phyloP scores from a whole-genome alignment of 2,329 filamentous ascomycete genomes.

The Colletotrichum tamarilloi region DNA sequence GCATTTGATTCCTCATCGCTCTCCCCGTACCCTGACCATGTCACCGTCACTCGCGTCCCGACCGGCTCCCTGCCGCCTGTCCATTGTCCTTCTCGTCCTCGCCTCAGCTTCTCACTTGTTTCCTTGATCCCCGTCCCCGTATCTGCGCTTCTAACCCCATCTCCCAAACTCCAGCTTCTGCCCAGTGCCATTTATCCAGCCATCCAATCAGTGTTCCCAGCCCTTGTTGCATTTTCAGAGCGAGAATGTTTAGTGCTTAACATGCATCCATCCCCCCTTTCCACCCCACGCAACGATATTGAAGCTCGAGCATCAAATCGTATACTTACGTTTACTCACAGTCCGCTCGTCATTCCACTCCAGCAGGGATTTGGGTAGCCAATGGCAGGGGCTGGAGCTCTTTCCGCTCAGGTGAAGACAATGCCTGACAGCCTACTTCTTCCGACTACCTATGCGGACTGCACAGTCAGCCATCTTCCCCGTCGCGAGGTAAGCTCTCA shows the following conservation, averaged over 20 bases:
- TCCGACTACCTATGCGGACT: not conserved
- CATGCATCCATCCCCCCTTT: not conserved
- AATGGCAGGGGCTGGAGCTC: not conserved
- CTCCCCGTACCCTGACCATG: slow-evolving; percentile 1
- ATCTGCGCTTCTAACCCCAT: not conserved
- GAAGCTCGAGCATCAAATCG: not conserved
- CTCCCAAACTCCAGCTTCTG: not conserved
- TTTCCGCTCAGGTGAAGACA: not conserved
- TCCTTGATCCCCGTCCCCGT: not conserved
- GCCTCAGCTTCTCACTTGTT: not conserved
- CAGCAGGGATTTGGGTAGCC: not conserved
- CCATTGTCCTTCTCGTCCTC: not conserved
- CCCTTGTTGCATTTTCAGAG: not conserved
- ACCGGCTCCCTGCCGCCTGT: not conserved
- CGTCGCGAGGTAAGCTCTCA: not conserved
- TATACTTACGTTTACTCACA: not conserved
- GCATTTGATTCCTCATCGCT: not conserved
- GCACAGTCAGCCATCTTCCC: not conserved
- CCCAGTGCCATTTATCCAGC: not conserved
- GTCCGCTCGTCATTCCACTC: not conserved
- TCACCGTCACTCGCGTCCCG: not conserved
- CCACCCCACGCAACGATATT: not conserved
- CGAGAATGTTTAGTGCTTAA: not conserved
- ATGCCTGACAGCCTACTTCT: not conserved
- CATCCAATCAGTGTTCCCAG: not conserved